Evolutionary conservation across 2,329 filamentous ascomycete species (phyloP).

Genomic region (Fusarium sulawesiense): DNA sequence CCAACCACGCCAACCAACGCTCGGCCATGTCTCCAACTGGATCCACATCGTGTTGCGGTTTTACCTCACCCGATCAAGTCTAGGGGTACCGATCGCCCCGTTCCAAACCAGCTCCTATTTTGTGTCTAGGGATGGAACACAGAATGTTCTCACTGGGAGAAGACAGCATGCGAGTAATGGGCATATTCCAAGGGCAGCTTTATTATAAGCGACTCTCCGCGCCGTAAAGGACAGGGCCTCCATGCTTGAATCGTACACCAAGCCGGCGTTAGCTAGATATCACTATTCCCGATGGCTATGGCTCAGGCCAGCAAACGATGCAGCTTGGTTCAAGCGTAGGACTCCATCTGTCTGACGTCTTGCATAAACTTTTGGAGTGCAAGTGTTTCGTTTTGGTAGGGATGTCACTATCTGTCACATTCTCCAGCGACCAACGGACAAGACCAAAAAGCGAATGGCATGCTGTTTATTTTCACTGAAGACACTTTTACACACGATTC

Average conservation of each 20-base stretch:
- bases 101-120: slow-evolving; percentile 23
- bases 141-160: neutral
- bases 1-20: slow-evolving; percentile 44
- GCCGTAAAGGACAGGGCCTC: neutral
- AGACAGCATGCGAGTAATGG: neutral
- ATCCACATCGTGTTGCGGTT: slow-evolving; percentile 38
- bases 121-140: neutral
- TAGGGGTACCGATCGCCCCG: slow-evolving; percentile 37
- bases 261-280: neutral
- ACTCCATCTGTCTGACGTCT: slow-evolving; percentile 22
- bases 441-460: neutral
- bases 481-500: neutral
- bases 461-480: neutral
- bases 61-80: slow-evolving; percentile 42
- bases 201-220: neutral
- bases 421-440: neutral
- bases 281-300: neutral
- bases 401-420: slow-evolving; percentile 25
- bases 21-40: slow-evolving; percentile 30
- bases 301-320: neutral
- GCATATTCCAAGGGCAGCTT: neutral
- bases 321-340: neutral
- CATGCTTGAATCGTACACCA: neutral
- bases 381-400: slow-evolving; percentile 34
- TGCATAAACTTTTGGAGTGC: slow-evolving; percentile 35